Evolutionary conservation across 108 stramenopile species (phyloP).

Genomic region (Discostella stelligeroides): DNA sequence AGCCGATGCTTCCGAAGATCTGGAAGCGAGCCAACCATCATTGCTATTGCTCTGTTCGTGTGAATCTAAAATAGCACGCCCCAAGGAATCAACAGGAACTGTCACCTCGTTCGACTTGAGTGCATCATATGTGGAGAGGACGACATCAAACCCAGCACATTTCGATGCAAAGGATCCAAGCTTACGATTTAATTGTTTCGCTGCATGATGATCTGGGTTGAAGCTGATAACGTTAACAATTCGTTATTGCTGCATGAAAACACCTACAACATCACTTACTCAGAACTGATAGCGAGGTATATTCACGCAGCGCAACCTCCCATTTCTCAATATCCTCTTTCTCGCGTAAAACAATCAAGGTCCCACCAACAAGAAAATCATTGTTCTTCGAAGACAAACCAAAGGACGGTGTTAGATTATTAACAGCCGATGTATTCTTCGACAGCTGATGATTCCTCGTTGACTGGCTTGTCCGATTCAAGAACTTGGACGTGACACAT

Average conservation of each 20-base stretch:
- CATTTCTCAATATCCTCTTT: conserved; percentile 62
- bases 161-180: conserved; percentile 51
- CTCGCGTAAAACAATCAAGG: conserved; percentile 54
- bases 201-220: conserved; percentile 55
- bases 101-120: conserved; percentile 65
- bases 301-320: conserved; percentile 64
- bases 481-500: conserved; percentile 20
- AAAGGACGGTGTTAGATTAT: conserved; percentile 11
- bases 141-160: conserved; percentile 62
- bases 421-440: conserved; percentile 14
- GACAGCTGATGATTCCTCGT: conserved; percentile 21
- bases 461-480: conserved; percentile 23
- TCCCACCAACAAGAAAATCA: conserved; percentile 48
- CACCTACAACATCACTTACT: conserved; percentile 15
- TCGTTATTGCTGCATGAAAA: neutral
- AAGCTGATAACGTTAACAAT: neutral
- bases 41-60: conserved; percentile 32
- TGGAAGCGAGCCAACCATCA: conserved; percentile 54
- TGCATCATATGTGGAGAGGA: conserved; percentile 67
- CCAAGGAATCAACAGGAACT: conserved; percentile 51
- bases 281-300: conserved; percentile 61
- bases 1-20: conserved; percentile 38
- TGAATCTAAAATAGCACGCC: conserved; percentile 49
- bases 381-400: conserved; percentile 17
- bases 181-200: conserved; percentile 54